A percentile compares a stretch with the other conserved stretches of the same genome.
Conservation (phyloP, 768 basidiomycete genomes). For the Podaxis sp. region DNA sequence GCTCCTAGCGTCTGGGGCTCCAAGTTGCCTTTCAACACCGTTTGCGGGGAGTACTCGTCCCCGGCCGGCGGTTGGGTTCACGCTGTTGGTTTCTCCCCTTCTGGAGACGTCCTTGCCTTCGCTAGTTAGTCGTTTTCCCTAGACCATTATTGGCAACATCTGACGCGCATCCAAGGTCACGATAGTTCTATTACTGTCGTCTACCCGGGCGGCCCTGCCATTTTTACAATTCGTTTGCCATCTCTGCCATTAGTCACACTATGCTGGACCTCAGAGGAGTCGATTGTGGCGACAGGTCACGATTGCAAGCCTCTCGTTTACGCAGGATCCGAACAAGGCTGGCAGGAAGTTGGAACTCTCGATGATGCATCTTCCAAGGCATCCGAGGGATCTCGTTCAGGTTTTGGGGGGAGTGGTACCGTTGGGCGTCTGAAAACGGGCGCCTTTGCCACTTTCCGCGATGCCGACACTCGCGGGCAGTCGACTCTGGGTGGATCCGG, state of each 20-base stretch:
- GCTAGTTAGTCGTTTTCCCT: constrained; percentile 62
- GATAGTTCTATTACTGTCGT: constrained; percentile 93
- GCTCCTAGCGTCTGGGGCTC: constrained; percentile 95
- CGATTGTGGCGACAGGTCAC: constrained; percentile 90
- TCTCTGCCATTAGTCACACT: constrained; percentile 84
- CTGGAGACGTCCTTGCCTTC: constrained; percentile 92
- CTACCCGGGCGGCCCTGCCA: constrained; percentile 77
- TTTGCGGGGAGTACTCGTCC: constrained; percentile 91
- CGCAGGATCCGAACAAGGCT: constrained; percentile 71
- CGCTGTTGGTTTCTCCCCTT: constrained; percentile 92
- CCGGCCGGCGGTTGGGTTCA: constrained; percentile 98
- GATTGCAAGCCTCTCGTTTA: constrained; percentile 96
- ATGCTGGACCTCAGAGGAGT: constrained; percentile 80
- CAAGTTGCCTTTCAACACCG: constrained; percentile 94
- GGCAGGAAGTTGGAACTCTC: constrained; percentile 78
- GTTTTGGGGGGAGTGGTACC: constrained; percentile 44
- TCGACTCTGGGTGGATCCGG: constrained; percentile 29
- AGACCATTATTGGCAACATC: background rate
- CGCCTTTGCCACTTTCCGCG: constrained; percentile 92
- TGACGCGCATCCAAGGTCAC: constrained; percentile 62
- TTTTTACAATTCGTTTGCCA: constrained; percentile 73
- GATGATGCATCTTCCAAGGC: constrained; percentile 68
- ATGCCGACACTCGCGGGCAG: constrained; percentile 82
- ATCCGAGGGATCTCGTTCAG: constrained; percentile 43
- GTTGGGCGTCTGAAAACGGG: constrained; percentile 85